These are phyloP conservation scores for Pelomyxa schiedti DNA, from an alignment of 78 protist genomes.

Conservation along the genomic window DNA sequence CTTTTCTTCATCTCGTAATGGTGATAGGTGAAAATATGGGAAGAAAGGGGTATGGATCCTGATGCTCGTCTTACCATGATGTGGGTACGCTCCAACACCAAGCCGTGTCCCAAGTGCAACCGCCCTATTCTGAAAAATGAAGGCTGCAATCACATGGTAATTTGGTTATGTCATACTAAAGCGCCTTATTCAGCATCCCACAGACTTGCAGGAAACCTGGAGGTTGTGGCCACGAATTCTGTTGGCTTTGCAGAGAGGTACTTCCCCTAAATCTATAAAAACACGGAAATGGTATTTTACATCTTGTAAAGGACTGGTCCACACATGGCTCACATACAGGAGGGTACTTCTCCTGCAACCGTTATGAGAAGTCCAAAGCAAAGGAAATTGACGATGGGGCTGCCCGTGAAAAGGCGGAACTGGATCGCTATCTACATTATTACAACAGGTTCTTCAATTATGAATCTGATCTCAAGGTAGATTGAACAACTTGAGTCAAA, in stretches of 20 bases:
- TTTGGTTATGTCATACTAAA: too few species aligned
- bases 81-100: conserved; percentile 4
- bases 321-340: conserved; percentile 54
- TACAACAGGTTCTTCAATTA: conserved; percentile 52
- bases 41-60: background rate
- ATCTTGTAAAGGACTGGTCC: conserved; percentile 54
- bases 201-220: too few species aligned
- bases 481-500: too few species aligned
- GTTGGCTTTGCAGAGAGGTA: conserved; percentile 65
- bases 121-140: conserved; percentile 7
- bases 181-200: too few species aligned
- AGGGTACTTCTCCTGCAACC: conserved; percentile 58
- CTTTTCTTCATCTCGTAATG: too few species aligned
- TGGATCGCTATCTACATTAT: conserved; percentile 45
- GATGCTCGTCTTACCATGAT: background rate
- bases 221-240: conserved; percentile 55
- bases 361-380: conserved; percentile 33
- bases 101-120: conserved; percentile 31
- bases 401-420: conserved; percentile 14
- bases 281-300: too few species aligned
- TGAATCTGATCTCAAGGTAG: conserved; percentile 4
- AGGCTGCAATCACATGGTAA: conserved; percentile 33
- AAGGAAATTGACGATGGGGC: conserved; percentile 31
- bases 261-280: too few species aligned
- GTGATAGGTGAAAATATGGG: background rate